Base-by-base conservation (phyloP, 352 stramenopile species). In the Phytophthora vignae region DNA sequence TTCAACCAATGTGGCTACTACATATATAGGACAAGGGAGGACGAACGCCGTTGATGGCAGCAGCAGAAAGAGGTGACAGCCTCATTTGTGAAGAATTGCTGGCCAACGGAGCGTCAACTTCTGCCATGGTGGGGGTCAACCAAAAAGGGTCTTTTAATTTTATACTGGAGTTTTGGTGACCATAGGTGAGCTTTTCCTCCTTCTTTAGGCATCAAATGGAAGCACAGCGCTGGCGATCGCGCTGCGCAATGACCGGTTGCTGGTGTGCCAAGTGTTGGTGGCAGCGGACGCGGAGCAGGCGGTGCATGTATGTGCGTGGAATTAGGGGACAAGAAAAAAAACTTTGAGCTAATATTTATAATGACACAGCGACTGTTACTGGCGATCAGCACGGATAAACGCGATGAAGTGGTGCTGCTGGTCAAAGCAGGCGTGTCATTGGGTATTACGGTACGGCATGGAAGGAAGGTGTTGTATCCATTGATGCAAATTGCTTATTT, bases 1-100 rank as follows among this genome's bases (percentile, higher is more conserved):
- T 65, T 40, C 46, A 50, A 19, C 42, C 42, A 19, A 10, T 50
- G 17, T n/a, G 42, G 19, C 42, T 22, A 53, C 14, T 53, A 36
- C 31, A 25, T 25, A 25, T 25, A 25, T 2, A 81, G 71, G 74
- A 82, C 38, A 73, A 79, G 49, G 60, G 71, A 21, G 71, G 74
- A 52, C 25, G 63, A 22, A 82, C 71, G 2, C 74, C 74, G 36
- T 69, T 82, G 44, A 82, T 82, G 74, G 55, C 74, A 22, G 74
- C 74, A 15, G 74, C 74, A 3, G 71, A 74, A 42, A 36, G 59
- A 38, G 74, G 74, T n/a, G 67, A 69, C 33, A 78, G 71, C 55
- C 63, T 79, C n/a, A 71, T 79, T 15, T 82, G 74, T 55, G 74
- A 82, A 60, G 71, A 79, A 48, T 57, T 82, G 25, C 21, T 82